These are phyloP conservation scores for Picea mariana DNA, from an alignment of 83 land plant species.

Conservation along the genomic window DNA sequence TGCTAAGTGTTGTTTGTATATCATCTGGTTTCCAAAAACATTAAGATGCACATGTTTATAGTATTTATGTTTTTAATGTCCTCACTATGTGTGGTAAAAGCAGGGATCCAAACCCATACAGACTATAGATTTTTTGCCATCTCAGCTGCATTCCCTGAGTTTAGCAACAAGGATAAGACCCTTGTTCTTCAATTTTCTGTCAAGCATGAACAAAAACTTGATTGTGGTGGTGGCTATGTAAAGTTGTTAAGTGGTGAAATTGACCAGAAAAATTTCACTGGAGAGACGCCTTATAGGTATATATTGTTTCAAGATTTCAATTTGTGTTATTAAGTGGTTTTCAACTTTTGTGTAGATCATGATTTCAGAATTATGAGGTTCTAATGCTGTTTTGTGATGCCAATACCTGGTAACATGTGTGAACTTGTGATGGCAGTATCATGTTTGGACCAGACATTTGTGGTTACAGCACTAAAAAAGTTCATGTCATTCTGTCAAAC, in stretches of 20 bases:
- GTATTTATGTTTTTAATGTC: too few species aligned
- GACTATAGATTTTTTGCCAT: slow-evolving; percentile 69
- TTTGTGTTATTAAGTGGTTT: not conserved
- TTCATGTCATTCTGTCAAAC: slow-evolving; percentile 70
- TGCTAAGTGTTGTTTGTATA: too few species aligned
- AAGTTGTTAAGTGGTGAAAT: slow-evolving; percentile 70
- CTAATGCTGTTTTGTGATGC: not conserved
- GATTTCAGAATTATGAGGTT: too few species aligned
- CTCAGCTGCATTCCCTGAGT: slow-evolving; percentile 58
- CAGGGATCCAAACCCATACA: slow-evolving; percentile 69
- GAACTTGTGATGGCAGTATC: slow-evolving; percentile 54
- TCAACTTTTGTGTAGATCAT: too few species aligned
- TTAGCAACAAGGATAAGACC: slow-evolving; percentile 65
- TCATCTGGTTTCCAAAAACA: too few species aligned
- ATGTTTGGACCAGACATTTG: slow-evolving; percentile 98
- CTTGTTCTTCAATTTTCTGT: slow-evolving; percentile 72
- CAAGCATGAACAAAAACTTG: slow-evolving; percentile 80
- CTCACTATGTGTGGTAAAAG: not conserved
- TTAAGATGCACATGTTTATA: not conserved
- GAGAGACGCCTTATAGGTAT: slow-evolving; percentile 81
- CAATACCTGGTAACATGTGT: not conserved
- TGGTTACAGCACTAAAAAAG: slow-evolving; percentile 81
- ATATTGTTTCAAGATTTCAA: not conserved
- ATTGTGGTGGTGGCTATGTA: slow-evolving; percentile 79
- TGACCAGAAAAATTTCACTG: slow-evolving; percentile 63